These are phyloP conservation scores for Venturia asperata DNA, from an alignment of 2,329 filamentous ascomycete genomes.

Conservation along the genomic window DNA sequence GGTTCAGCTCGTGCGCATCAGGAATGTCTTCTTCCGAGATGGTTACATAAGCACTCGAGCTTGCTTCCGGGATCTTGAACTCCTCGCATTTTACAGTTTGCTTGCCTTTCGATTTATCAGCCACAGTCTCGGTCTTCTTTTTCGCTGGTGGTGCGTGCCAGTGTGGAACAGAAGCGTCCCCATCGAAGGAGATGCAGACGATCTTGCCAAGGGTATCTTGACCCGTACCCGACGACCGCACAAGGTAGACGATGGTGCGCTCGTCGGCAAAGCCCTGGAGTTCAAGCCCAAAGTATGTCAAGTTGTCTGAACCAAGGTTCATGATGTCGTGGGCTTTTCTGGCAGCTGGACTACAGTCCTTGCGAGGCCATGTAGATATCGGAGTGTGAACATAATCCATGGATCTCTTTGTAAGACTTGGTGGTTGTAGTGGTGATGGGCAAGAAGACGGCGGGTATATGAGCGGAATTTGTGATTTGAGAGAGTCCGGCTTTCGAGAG, in stretches of 20 bases:
- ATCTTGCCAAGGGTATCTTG: conserved; percentile 4
- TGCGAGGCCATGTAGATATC: conserved; percentile 26
- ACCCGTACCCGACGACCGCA: not conserved
- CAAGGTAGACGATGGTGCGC: conserved; percentile 17
- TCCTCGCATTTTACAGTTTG: not conserved
- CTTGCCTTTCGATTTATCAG: not conserved
- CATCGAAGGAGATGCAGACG: conserved; percentile 18
- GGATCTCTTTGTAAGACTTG: not conserved
- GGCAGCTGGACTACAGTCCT: conserved; percentile 22
- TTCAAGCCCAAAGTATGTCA: not conserved
- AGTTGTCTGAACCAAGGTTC: conserved; percentile 13
- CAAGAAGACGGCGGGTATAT: not conserved
- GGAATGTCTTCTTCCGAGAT: conserved; percentile 7
- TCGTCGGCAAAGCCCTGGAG: conserved; percentile 16
- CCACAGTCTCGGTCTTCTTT: too few relatives aligned
- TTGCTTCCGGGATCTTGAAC: not conserved
- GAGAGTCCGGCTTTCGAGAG: conserved; percentile 35
- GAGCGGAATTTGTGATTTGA: not conserved
- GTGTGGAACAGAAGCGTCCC: conserved; percentile 1
- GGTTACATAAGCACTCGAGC: not conserved
- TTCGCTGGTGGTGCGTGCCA: not conserved
- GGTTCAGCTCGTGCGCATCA: conserved; percentile 6
- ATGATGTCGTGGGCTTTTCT: conserved; percentile 3
- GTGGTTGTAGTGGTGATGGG: not conserved
- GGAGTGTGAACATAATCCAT: not conserved